phyloP scores from a whole-genome alignment of 2,329 filamentous ascomycete species.

The Sarocladium brachiariae region DNA sequence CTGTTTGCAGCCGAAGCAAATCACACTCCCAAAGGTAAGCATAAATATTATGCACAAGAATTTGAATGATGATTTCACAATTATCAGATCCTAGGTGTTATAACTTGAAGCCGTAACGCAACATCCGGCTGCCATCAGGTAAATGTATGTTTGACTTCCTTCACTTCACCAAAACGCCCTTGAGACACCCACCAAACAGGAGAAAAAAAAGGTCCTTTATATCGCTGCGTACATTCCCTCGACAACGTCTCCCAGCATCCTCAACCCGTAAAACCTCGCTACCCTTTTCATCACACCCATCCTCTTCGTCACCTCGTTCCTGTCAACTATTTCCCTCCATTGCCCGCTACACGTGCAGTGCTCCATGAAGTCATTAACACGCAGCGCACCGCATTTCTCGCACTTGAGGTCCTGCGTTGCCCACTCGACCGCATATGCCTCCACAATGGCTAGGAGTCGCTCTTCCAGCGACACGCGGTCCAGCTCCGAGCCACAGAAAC shows the following conservation, averaged over 20 bases:
- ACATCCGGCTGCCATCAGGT: no score
- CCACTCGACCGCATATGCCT: conserved; percentile 73
- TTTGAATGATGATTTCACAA: no score
- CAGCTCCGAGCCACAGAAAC: conserved; percentile 67
- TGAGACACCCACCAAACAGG: background rate
- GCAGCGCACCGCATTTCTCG: conserved; percentile 58
- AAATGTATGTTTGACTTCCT: background rate
- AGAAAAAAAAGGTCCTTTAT: background rate
- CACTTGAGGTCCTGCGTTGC: conserved; percentile 87
- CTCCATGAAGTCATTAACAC: conserved; percentile 91
- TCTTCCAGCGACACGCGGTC: conserved; percentile 81
- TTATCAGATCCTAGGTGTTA: no score
- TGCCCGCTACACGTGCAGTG: conserved; percentile 88
- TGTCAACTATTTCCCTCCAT: conserved; percentile 68
- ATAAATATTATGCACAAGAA: no score
- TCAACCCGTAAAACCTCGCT: conserved; percentile 70
- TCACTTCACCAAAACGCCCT: background rate
- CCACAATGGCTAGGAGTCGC: conserved; percentile 66
- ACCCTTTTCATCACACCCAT: conserved; percentile 68
- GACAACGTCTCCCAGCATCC: conserved; percentile 73
- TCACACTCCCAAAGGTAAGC: no score
- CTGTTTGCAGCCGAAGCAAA: no score
- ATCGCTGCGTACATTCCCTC: conserved; percentile 46
- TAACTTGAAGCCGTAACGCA: no score
- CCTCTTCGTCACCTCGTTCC: conserved; percentile 56